Evolutionary conservation across 768 basidiomycete genomes (phyloP), one percentile per base, ranked within the genome.

Genomic region (Phallus indusiatus): DNA sequence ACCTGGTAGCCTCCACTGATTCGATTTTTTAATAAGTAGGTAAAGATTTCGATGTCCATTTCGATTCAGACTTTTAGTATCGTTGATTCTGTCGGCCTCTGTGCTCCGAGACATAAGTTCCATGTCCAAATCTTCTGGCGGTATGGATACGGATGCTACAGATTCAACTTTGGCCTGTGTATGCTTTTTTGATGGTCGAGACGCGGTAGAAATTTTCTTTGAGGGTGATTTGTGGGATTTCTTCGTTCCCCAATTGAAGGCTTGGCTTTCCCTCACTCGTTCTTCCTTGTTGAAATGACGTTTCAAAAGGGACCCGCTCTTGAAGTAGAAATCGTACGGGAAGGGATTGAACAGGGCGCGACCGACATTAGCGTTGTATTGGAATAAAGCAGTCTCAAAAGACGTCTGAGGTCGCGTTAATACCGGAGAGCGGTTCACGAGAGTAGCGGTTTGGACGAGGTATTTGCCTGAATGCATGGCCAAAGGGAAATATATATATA

Each of bases 271-370:
- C 53, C 88, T 80, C 60, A 78, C 74, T 50, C 81, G 79, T 66
- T 94, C 87, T 67, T 93, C 87, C 53, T 82, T 71, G 52, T 78
- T 83, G 72, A 92, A 95, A 42, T 88, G 81, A 14, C 84, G 82
- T 69, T 94, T 87, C 33, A 94, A 80, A 16, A 90, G 76, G 0
- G 93, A 89, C 9, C 94, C 94, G 53, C 85, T 85, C 72, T 93
- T 93, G 79, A 95, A 95, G 75, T 94, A 97, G 72, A 95, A 92
- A 51, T 93, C 85, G 60, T 82, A 77, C 17, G 94, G 90, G 69
- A 92, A 85, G 0, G 94, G 94, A 64, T 91, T 90, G 69, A 87
- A 86, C 52, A 97, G 74, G 2, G 93, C 86, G 64, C 90, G 86
- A 66, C 84, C 81, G 67, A 97, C 81, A 47, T 90, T 84, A 9